Conservation (phyloP, 257 asterid genomes). For the Coffea eugenioides region DNA sequence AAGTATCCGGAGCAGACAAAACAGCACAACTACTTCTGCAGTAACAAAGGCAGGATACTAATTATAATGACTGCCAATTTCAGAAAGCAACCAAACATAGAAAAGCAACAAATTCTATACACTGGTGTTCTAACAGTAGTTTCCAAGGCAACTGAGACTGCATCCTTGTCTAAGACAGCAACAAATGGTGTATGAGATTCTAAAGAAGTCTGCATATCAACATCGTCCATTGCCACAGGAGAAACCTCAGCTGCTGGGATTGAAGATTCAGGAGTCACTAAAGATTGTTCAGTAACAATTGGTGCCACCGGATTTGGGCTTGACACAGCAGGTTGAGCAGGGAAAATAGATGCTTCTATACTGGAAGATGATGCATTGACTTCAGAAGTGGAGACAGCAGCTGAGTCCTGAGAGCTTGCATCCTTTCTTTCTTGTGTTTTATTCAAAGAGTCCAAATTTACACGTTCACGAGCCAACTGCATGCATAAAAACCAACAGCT, state of each 20-base stretch:
- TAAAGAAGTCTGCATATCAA: constrained; percentile 33
- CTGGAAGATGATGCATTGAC: constrained; percentile 35
- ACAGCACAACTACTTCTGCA: constrained; percentile 44
- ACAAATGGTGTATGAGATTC: constrained; percentile 45
- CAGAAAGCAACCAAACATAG: constrained; percentile 17
- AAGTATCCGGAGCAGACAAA: constrained; percentile 45
- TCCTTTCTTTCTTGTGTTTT: constrained; percentile 40
- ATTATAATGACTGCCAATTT: constrained; percentile 14
- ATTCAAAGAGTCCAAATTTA: constrained; percentile 31
- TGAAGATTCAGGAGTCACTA: constrained; percentile 41
- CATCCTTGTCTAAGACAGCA: constrained; percentile 36
- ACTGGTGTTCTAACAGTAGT: constrained; percentile 30
- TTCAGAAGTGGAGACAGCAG: constrained; percentile 42
- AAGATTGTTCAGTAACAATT: constrained; percentile 39
- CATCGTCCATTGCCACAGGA: constrained; percentile 32
- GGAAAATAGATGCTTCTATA: constrained; percentile 34
- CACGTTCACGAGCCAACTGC: constrained; percentile 74
- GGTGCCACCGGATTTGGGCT: constrained; percentile 62
- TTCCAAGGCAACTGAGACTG: constrained; percentile 9
- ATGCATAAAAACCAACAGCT: constrained; percentile 22
- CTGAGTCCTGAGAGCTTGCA: constrained; percentile 34
- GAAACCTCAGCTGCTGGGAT: constrained; percentile 44
- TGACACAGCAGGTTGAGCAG: constrained; percentile 37
- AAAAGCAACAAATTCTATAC: constrained; percentile 34
- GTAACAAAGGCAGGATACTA: constrained; percentile 24